Conservation (phyloP, 2,329 filamentous ascomycete genomes). For the Uncinocarpus reesii region DNA sequence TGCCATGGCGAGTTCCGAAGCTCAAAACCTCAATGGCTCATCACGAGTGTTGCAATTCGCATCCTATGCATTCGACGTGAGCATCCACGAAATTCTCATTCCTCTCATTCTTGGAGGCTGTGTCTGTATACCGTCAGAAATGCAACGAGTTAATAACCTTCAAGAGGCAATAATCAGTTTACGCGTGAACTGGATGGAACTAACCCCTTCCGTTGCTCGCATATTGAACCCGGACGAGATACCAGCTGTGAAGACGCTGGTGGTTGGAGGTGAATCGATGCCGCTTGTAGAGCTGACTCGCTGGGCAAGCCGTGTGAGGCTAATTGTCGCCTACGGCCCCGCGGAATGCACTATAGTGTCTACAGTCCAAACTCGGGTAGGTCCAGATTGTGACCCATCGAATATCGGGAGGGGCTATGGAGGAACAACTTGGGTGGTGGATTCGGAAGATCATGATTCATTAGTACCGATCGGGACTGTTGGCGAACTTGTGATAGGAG, state of each 20-base stretch:
- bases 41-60: conserved; percentile 32
- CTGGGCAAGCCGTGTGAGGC: conserved; percentile 20
- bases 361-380: conserved; percentile 3
- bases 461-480: conserved; percentile 20
- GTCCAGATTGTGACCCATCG: not conserved
- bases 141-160: conserved; percentile 36
- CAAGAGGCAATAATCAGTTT: conserved; percentile 26
- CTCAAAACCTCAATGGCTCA: conserved; percentile 37
- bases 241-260: conserved; percentile 25
- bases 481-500: conserved; percentile 28
- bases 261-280: conserved; percentile 33
- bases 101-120: conserved; percentile 34
- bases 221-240: conserved; percentile 25
- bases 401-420: conserved; percentile 12
- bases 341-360: conserved; percentile 20
- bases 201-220: conserved; percentile 36
- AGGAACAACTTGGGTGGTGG: conserved; percentile 19
- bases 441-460: conserved; percentile 17
- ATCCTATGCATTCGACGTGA: conserved; percentile 38
- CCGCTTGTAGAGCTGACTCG: conserved; percentile 25
- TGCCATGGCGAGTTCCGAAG: conserved; percentile 38
- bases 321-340: conserved; percentile 18
- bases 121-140: conserved; percentile 37
- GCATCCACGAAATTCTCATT: conserved; percentile 29
- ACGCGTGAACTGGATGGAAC: conserved; percentile 41